A percentile compares a stretch with the other conserved stretches of the same genome.
phyloP scores from a whole-genome alignment of 192 early-diverging fungal species.

The Mortierella claussenii region DNA sequence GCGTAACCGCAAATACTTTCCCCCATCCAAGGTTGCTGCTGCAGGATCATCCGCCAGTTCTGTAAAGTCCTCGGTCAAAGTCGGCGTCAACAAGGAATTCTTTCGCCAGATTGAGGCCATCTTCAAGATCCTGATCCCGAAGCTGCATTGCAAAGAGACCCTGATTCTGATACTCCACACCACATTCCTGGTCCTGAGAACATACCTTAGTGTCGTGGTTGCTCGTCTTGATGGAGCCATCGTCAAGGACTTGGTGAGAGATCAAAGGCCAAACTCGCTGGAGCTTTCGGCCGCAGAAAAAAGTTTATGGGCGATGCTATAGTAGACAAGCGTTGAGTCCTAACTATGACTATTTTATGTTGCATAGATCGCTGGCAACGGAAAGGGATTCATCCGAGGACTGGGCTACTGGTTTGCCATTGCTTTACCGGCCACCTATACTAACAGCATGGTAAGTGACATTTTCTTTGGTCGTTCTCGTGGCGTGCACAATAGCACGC shows the following conservation, averaged over 20 bases:
- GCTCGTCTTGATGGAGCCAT: conserved; percentile 93
- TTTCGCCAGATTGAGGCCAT: conserved; percentile 75
- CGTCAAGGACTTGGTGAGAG: conserved; percentile 90
- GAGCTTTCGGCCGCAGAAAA: no score
- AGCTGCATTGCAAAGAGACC: conserved; percentile 81
- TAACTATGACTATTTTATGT: not conserved
- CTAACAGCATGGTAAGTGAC: conserved; percentile 92
- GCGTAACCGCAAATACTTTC: conserved; percentile 57
- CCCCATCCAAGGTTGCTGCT: conserved; percentile 41
- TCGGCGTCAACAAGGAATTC: conserved; percentile 71
- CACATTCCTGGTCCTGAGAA: conserved; percentile 87
- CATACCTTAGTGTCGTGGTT: conserved; percentile 92
- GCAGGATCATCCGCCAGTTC: conserved; percentile 40
- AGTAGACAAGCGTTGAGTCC: no score
- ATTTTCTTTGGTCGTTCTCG: not conserved
- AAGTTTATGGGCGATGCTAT: no score
- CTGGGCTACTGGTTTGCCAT: conserved; percentile 93
- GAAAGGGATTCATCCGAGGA: conserved; percentile 78
- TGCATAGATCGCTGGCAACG: conserved; percentile 78
- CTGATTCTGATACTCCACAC: conserved; percentile 84
- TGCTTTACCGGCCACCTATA: conserved; percentile 95
- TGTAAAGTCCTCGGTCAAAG: conserved; percentile 53
- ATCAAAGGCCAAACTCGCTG: no score
- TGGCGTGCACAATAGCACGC: no score
- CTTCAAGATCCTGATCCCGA: conserved; percentile 85